These are phyloP conservation scores for Tylopilus rubrobrunneus DNA, from an alignment of 768 basidiomycete genomes.

Conservation along the genomic window DNA sequence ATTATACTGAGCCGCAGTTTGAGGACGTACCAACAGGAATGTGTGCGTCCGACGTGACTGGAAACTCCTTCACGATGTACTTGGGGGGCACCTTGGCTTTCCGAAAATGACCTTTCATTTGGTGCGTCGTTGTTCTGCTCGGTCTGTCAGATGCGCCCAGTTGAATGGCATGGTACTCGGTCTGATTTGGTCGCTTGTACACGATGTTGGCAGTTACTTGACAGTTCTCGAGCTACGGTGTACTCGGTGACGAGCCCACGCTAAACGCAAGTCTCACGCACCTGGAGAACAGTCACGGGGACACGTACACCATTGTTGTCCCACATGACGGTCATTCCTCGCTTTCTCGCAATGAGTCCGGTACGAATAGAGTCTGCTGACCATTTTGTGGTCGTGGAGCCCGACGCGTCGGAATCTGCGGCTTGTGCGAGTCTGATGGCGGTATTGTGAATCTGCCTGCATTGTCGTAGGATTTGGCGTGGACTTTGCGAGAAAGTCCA, in stretches of 20 bases:
- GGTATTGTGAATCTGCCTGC: slow-evolving; percentile 45
- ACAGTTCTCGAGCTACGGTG: slow-evolving; percentile 72
- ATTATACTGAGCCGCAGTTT: not conserved
- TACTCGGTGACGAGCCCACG: slow-evolving; percentile 10
- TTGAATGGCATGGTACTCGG: slow-evolving; percentile 89
- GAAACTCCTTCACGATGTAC: slow-evolving; percentile 81
- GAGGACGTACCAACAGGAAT: slow-evolving; percentile 72
- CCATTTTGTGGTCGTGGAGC: slow-evolving; percentile 56
- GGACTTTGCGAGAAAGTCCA: slow-evolving; percentile 44
- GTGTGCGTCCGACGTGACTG: slow-evolving; percentile 84
- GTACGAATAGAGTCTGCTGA: slow-evolving; percentile 81
- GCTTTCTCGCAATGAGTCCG: slow-evolving; percentile 90
- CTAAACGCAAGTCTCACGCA: slow-evolving; percentile 32
- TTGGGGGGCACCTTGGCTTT: slow-evolving; percentile 83
- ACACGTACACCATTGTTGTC: slow-evolving; percentile 82
- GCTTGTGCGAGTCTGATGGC: slow-evolving; percentile 29
- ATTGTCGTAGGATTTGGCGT: slow-evolving; percentile 29
- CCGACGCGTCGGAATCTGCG: slow-evolving; percentile 14
- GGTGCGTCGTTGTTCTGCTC: slow-evolving; percentile 65
- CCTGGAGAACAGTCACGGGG: slow-evolving; percentile 95
- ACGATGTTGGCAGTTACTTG: slow-evolving; percentile 81
- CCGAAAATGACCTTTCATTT: slow-evolving; percentile 87
- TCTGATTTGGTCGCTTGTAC: slow-evolving; percentile 58
- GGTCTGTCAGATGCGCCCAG: slow-evolving; percentile 80
- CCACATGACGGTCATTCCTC: slow-evolving; percentile 95